These are phyloP conservation scores for Colletotrichum sojae DNA, from an alignment of 2,329 filamentous ascomycete species.

Conservation along the genomic window DNA sequence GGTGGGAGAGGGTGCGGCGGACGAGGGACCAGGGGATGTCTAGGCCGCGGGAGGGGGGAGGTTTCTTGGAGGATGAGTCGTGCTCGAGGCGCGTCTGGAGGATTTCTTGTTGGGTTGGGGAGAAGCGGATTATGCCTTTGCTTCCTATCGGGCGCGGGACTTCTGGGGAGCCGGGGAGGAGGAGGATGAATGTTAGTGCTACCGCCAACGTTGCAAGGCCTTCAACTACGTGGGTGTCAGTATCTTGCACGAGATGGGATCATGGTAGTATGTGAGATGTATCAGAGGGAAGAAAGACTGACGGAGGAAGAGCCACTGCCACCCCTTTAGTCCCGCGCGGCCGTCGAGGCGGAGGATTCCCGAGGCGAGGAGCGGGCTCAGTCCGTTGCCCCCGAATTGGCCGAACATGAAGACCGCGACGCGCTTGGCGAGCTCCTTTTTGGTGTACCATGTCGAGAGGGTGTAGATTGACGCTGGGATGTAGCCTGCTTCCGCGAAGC, in stretches of 20 bases:
- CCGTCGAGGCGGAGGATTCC: slow-evolving; percentile 62
- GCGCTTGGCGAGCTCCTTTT: slow-evolving; percentile 59
- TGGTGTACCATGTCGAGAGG: slow-evolving; percentile 65
- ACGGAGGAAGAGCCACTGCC: slow-evolving; percentile 68
- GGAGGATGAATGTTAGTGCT: slow-evolving; percentile 54
- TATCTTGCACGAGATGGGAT: too few species aligned
- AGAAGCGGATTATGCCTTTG: slow-evolving; percentile 55
- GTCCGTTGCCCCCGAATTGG: slow-evolving; percentile 65
- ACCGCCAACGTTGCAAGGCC: slow-evolving; percentile 60
- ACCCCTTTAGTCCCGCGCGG: slow-evolving; percentile 57
- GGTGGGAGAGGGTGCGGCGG: slow-evolving; percentile 59
- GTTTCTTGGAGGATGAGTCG: slow-evolving; percentile 49
- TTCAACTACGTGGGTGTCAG: slow-evolving; percentile 53
- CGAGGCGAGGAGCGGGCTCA: slow-evolving; percentile 63
- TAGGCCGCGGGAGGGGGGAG: slow-evolving; percentile 47
- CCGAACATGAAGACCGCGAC: slow-evolving; percentile 67
- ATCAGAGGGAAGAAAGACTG: not conserved
- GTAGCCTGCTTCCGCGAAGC: slow-evolving; percentile 65
- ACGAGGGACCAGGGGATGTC: slow-evolving; percentile 56
- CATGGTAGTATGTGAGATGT: too few species aligned
- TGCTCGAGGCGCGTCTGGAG: slow-evolving; percentile 53
- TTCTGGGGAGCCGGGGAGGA: slow-evolving; percentile 60
- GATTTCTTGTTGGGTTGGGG: slow-evolving; percentile 49
- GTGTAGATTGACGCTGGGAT: slow-evolving; percentile 67
- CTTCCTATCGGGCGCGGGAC: slow-evolving; percentile 55